phyloP scores from a whole-genome alignment of 2,329 filamentous ascomycete species.

The Fusarium sp. region DNA sequence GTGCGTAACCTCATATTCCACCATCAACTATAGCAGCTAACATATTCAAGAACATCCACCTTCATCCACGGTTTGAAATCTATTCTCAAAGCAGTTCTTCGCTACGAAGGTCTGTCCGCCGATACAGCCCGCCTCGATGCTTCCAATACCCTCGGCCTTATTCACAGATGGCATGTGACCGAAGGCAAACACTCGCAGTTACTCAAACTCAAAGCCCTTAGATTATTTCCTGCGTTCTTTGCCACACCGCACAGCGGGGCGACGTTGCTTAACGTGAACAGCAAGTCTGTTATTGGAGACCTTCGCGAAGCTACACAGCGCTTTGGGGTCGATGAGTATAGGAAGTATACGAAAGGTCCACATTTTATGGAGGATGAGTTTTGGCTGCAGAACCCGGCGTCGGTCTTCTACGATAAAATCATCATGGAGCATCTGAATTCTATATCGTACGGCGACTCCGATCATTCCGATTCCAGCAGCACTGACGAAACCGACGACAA shows the following conservation, averaged over 20 bases:
- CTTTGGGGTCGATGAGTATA: background rate
- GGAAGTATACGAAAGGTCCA: background rate
- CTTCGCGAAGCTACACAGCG: background rate
- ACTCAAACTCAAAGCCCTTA: constrained; percentile 19
- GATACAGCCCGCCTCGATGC: fast-evolving
- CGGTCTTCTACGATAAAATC: background rate
- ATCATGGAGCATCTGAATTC: constrained; percentile 8
- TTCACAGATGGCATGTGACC: constrained; percentile 6
- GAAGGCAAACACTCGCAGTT: background rate
- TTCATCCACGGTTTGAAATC: constrained; percentile 15
- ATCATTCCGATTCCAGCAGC: background rate
- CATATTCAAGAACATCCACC: background rate
- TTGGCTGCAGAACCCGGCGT: background rate
- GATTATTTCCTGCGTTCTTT: constrained; percentile 23
- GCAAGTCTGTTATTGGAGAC: background rate
- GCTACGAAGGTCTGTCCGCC: fast-evolving
- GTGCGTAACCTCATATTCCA: background rate
- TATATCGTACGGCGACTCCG: background rate
- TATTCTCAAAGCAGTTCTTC: background rate
- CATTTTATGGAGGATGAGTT: background rate
- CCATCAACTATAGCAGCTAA: too few relatives aligned
- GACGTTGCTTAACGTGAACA: background rate
- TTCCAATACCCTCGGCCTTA: background rate
- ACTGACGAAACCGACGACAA: background rate
- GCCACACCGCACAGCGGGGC: background rate